Evolutionary conservation across 352 stramenopile species (phyloP), one percentile per base, ranked within the genome.

Genomic region (Globisporangium polare): DNA sequence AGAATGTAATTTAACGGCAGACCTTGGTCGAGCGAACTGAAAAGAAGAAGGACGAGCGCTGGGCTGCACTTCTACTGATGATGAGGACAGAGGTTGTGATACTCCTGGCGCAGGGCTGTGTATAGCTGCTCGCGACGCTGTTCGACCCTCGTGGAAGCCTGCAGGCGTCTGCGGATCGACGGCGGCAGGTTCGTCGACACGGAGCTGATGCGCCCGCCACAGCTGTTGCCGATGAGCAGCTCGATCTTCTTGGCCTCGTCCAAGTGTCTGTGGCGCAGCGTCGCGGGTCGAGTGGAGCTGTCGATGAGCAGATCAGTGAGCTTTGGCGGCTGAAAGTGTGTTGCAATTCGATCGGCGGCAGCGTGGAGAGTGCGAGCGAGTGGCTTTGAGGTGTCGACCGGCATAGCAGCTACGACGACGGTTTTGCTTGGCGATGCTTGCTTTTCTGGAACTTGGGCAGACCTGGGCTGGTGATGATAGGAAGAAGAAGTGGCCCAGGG

Each of bases 241-340:
- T 92, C 72, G 18, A 90, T 83, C 62, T 92, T 92, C 57, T 82
- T 76, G 13, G 78, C 71, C 60, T 83, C 69, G 27, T 91, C 80
- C 43, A 75, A 52, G 58, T 75, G 60, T 12, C 46, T 45, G 1
- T 67, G 39, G 61, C 66, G 64, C 26, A 73, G 24, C 22, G 55
- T 65, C 35, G 47, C 56, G 20, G 68, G 39, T 0, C 82, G 73
- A 27, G 70, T 71, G 17, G 76, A 73, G 51, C 56, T 73, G 59
- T 89, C 80, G 59, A 89, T 78, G n/a, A 91, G 60, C 50, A 86
- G 33, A 0, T 74, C 59, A 5, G 62, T 46, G 17, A 89, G 60
- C 12, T 68, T 66, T 26, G 72, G 74, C 8, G 72, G 43, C 7
- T 45, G 51, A 42, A 69, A 77, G 0, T 20, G 9, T 31, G 27